These are phyloP conservation scores for Acidiella bohemica DNA, from an alignment of 495 filamentous ascomycete genomes.

Conservation along the genomic window DNA sequence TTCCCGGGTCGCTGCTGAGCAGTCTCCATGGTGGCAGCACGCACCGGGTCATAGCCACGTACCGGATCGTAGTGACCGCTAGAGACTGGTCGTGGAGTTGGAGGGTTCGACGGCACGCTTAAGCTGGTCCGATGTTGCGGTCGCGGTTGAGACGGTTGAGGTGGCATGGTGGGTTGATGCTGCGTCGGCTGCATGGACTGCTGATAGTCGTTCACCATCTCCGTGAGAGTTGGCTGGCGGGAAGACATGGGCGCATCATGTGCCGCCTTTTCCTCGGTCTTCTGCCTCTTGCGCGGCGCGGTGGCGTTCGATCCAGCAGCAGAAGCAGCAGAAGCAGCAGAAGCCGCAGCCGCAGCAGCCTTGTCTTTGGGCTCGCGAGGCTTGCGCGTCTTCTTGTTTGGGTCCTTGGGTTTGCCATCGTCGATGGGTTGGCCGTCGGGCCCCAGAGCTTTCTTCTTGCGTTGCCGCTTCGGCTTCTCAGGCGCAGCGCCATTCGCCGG, in stretches of 20 bases:
- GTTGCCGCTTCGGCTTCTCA: constrained; percentile 14
- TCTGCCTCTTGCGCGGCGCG: constrained; percentile 36
- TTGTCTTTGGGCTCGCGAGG: constrained; percentile 44
- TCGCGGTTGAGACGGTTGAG: constrained; percentile 1
- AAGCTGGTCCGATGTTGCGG: constrained; percentile 9
- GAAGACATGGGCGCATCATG: constrained; percentile 23
- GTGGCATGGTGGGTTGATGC: neutral
- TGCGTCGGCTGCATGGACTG: neutral
- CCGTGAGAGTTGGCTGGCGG: constrained; percentile 21
- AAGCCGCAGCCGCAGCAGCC: constrained; percentile 32
- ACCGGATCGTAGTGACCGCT: constrained; percentile 82
- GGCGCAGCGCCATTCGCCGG: constrained; percentile 8
- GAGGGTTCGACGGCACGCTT: constrained; percentile 19
- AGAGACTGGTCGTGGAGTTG: constrained; percentile 36
- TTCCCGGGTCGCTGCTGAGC: constrained; percentile 34
- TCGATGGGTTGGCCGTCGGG: constrained; percentile 29
- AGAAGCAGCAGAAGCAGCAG: too few relatives aligned
- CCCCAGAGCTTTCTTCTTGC: constrained; percentile 19
- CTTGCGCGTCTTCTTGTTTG: constrained; percentile 38
- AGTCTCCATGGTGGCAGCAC: constrained; percentile 54
- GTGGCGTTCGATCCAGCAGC: too few relatives aligned
- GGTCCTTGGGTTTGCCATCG: constrained; percentile 30
- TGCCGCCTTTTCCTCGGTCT: constrained; percentile 28
- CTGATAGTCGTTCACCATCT: constrained; percentile 11
- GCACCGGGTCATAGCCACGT: constrained; percentile 72